Evolutionary conservation across 2,329 filamentous ascomycete species (phyloP).

Genomic region (Nakataea oryzae): DNA sequence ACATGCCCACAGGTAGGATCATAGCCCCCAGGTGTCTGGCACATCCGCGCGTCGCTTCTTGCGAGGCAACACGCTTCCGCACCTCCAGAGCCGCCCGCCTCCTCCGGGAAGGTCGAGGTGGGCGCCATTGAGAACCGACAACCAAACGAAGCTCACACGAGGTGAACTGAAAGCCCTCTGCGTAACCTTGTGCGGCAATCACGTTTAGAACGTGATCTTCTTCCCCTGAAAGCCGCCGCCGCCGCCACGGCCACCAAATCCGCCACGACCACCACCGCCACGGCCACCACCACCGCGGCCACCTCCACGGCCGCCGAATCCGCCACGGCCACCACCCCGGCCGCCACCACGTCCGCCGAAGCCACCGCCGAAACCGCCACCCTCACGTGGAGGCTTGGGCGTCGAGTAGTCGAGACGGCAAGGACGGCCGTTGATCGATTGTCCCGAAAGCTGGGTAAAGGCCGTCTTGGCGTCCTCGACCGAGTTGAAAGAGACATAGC

Average conservation of each 20-base stretch:
- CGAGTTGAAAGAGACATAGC: constrained; percentile 75
- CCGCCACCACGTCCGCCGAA: constrained; percentile 37
- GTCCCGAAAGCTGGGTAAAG: constrained; percentile 49
- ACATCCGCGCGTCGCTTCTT: constrained; percentile 32
- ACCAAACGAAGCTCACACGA: constrained; percentile 38
- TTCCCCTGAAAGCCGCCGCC: constrained; percentile 61
- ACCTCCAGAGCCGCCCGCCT: constrained; percentile 1
- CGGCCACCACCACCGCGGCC: constrained; percentile 35
- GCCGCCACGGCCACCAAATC: constrained; percentile 36
- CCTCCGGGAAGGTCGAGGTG: not conserved
- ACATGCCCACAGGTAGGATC: constrained; percentile 19
- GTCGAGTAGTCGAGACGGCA: constrained; percentile 77
- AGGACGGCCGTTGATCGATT: constrained; percentile 59
- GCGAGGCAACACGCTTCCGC: constrained; percentile 41
- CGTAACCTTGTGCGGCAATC: constrained; percentile 25
- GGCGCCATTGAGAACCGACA: constrained; percentile 36
- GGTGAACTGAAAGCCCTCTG: constrained; percentile 28
- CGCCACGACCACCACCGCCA: constrained; percentile 36
- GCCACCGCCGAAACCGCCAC: constrained; percentile 35
- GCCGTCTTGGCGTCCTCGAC: constrained; percentile 75
- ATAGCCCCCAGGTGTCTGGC: constrained; percentile 46
- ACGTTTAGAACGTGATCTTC: constrained; percentile 52
- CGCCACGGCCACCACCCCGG: constrained; percentile 24
- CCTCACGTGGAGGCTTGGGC: constrained; percentile 51
- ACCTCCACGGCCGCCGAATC: constrained; percentile 25